Percentiles rank a stretch among this genome's conserved stretches.
phyloP scores from a whole-genome alignment of 2,329 filamentous ascomycete genomes.

The Amylocarpus encephaloides region DNA sequence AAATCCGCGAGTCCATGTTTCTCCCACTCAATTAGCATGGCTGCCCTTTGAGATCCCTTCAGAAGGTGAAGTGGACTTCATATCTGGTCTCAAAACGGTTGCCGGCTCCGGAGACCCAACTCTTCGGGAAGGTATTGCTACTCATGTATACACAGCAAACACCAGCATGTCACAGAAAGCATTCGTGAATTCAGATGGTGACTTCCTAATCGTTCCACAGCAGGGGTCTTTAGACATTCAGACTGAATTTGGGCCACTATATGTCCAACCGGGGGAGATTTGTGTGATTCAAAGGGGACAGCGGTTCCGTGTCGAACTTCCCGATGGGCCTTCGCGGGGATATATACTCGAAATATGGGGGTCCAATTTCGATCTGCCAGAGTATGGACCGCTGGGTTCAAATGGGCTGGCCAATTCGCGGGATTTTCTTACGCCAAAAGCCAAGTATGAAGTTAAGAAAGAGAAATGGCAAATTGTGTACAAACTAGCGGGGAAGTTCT shows the following conservation, averaged over 20 bases:
- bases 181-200: slow-evolving; percentile 55
- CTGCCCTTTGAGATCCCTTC: slow-evolving; percentile 36
- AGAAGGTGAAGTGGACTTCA: slow-evolving; percentile 34
- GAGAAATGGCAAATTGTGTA: slow-evolving; percentile 31
- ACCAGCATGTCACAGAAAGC: slow-evolving; percentile 40
- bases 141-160: slow-evolving; percentile 44
- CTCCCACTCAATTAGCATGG: slow-evolving; percentile 44
- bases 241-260: slow-evolving; percentile 45
- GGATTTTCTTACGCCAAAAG: slow-evolving; percentile 58
- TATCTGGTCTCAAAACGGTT: slow-evolving; percentile 43
- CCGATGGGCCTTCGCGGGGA: slow-evolving; percentile 51
- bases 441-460: slow-evolving; percentile 42
- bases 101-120: slow-evolving; percentile 45
- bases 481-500: slow-evolving; percentile 62
- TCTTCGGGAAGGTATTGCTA: slow-evolving; percentile 42
- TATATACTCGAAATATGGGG: slow-evolving; percentile 60
- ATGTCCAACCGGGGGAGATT: slow-evolving; percentile 59
- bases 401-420: slow-evolving; percentile 58
- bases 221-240: slow-evolving; percentile 53
- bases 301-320: slow-evolving; percentile 53
- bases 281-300: slow-evolving; percentile 58
- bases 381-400: slow-evolving; percentile 58
- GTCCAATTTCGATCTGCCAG: slow-evolving; percentile 55
- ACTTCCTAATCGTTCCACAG: slow-evolving; percentile 59
- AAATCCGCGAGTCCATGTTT: slow-evolving; percentile 40